A percentile compares a stretch with the other conserved stretches of the same genome.
These are phyloP conservation scores for Diutina pseudorugosa DNA, from an alignment of 1,139 yeast genomes.

Conservation along the genomic window DNA sequence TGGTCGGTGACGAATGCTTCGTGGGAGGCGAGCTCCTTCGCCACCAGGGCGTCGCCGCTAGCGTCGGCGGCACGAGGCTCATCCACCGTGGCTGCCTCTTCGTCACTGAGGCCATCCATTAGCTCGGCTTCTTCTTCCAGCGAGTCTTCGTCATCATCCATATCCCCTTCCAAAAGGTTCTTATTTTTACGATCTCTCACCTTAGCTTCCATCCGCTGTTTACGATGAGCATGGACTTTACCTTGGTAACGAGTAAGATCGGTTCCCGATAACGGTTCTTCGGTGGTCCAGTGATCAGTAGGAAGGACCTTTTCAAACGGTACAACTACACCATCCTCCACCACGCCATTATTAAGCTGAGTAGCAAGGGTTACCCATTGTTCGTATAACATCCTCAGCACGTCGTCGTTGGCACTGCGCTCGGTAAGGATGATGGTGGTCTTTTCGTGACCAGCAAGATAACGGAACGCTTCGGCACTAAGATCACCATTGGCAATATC, in stretches of 20 bases:
- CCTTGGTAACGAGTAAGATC: slow-evolving; percentile 39
- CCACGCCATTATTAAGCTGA: slow-evolving; percentile 18
- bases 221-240: slow-evolving; percentile 24
- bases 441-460: slow-evolving; percentile 49
- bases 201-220: slow-evolving; percentile 36
- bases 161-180: slow-evolving; percentile 31
- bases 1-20: slow-evolving; percentile 31
- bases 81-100: slow-evolving; percentile 9
- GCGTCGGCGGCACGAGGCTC: neutral
- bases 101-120: slow-evolving; percentile 18
- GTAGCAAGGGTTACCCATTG: slow-evolving; percentile 42
- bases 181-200: slow-evolving; percentile 47
- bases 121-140: slow-evolving; percentile 15
- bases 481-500: slow-evolving; percentile 56
- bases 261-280: slow-evolving; percentile 36
- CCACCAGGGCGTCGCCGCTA: neutral
- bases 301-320: slow-evolving; percentile 31
- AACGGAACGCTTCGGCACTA: slow-evolving; percentile 43
- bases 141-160: slow-evolving; percentile 13
- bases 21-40: slow-evolving; percentile 12
- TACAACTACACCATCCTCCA: slow-evolving; percentile 48
- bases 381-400: slow-evolving; percentile 29
- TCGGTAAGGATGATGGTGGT: slow-evolving; percentile 71
- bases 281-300: slow-evolving; percentile 25
- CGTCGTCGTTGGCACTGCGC: slow-evolving; percentile 20